Base-by-base conservation (phyloP, 1,139 yeast species). In the Arxiozyma slooffiae region DNA sequence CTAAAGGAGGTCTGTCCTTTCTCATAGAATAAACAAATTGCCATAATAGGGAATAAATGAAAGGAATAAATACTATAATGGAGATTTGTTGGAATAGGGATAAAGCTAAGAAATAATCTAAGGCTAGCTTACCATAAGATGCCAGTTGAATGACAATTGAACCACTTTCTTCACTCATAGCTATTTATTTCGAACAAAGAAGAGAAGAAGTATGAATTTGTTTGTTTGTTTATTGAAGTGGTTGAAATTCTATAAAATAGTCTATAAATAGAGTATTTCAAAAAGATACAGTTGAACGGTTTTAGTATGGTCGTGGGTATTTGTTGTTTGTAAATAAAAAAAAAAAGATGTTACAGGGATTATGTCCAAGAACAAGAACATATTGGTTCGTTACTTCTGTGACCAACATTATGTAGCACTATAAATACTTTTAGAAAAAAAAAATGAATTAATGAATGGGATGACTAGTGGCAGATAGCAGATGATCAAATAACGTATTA, bases 1-100 rank as follows among this genome's bases (percentile, higher is more conserved):
- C 97, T 59, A 92, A 68, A 7, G 98, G 98, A 17, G 80, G 94
- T 56, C 92, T 74, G 67, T 85, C 94, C 52, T 78, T 85, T 69
- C 92, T 78, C 50, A 85, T 65, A 9, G 87, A 78, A 65, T 84
- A 83, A 24, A 80, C 63, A 5, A 85, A 70, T 71, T 89, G 97
- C 81, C 83, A 81, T 34, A 77, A 63, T 41, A 85, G 70, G 60
- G 83, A 83, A 70, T 81, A 78, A 24, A 82, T 61, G 48, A 80
- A 71, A 21, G 76, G 76, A 7, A 66, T 52, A 18, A 65, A 50
- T 2, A 69, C 53, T 48, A 62, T 36, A 30, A 55, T 44, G 40
- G 63, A 57, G 1, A 56, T 17, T 51, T 56, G 52, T 49, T 70
- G 72, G 41, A 66, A 60, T 26, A 64, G 45, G 3, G 71, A 63